Evolutionary conservation across 1,284 basidiomycete genomes (phyloP).

Genomic region (Ganoderma lucidum): DNA sequence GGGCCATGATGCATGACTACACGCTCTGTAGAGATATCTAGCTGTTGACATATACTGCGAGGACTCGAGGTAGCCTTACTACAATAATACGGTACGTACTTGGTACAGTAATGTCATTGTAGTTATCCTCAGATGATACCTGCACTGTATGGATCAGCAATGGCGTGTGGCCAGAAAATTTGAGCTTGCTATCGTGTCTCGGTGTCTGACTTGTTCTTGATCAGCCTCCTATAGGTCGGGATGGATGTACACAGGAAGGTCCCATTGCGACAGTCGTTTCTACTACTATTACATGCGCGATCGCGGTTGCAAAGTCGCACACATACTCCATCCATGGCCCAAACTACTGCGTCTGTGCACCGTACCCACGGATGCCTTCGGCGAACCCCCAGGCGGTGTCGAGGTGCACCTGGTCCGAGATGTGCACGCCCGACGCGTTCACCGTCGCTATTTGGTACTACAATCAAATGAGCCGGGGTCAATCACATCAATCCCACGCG

Average conservation of each 20-base stretch:
- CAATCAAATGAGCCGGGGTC: not conserved
- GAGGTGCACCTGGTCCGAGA: constrained; percentile 83
- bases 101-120: not conserved
- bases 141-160: not conserved
- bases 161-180: not conserved
- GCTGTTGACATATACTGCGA: constrained; percentile 4
- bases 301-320: not conserved
- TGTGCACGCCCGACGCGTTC: constrained; percentile 78
- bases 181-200: not conserved
- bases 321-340: not conserved
- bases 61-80: constrained; percentile 2
- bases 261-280: constrained; percentile 6
- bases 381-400: constrained; percentile 93
- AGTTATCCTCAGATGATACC: not conserved
- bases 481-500: not conserved
- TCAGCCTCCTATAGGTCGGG: not conserved
- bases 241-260: not conserved
- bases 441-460: constrained; percentile 97
- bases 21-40: constrained; percentile 6
- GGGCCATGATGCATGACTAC: constrained; percentile 2
- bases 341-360: constrained; percentile 68
- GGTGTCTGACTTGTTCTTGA: not conserved
- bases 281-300: constrained; percentile 12
- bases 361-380: constrained; percentile 91
- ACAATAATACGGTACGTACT: constrained; percentile 4